Conservation (phyloP, 1,139 yeast genomes). For the Arxiozyma slooffiae region DNA sequence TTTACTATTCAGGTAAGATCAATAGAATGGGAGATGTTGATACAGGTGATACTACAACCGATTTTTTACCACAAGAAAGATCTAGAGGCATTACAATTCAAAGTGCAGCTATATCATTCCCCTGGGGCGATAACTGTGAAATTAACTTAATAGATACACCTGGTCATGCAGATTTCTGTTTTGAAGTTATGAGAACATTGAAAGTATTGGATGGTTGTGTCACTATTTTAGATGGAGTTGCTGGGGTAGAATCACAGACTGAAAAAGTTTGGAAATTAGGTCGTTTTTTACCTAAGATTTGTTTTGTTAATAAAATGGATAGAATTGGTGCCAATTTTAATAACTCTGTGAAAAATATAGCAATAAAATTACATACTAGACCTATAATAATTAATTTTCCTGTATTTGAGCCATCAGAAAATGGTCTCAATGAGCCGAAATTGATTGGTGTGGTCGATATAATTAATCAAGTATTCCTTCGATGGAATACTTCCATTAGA, state of each 20-base stretch:
- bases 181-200: slow-evolving; percentile 83
- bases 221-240: slow-evolving; percentile 86
- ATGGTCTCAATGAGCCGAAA: slow-evolving; percentile 34
- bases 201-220: slow-evolving; percentile 91
- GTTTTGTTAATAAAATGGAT: slow-evolving; percentile 91
- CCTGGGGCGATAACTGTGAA: slow-evolving; percentile 61
- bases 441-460: slow-evolving; percentile 83
- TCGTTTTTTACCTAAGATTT: slow-evolving; percentile 57
- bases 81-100: slow-evolving; percentile 93
- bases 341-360: slow-evolving; percentile 76
- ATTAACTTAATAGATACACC: slow-evolving; percentile 93
- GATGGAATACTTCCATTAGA: slow-evolving; percentile 40
- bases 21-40: slow-evolving; percentile 84
- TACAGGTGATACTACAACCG: slow-evolving; percentile 94
- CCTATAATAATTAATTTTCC: slow-evolving; percentile 78
- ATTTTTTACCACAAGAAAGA: slow-evolving; percentile 80
- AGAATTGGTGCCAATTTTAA: slow-evolving; percentile 92
- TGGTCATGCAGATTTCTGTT: slow-evolving; percentile 96
- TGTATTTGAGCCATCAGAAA: slow-evolving; percentile 36
- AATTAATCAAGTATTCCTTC: slow-evolving; percentile 51
- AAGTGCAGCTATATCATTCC: slow-evolving; percentile 88
- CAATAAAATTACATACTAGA: slow-evolving; percentile 64
- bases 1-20: slow-evolving; percentile 77
- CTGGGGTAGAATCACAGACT: slow-evolving; percentile 97
- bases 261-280: slow-evolving; percentile 96